Base-by-base conservation (phyloP, 2,329 filamentous ascomycete genomes). In the Fusarium sp. region DNA sequence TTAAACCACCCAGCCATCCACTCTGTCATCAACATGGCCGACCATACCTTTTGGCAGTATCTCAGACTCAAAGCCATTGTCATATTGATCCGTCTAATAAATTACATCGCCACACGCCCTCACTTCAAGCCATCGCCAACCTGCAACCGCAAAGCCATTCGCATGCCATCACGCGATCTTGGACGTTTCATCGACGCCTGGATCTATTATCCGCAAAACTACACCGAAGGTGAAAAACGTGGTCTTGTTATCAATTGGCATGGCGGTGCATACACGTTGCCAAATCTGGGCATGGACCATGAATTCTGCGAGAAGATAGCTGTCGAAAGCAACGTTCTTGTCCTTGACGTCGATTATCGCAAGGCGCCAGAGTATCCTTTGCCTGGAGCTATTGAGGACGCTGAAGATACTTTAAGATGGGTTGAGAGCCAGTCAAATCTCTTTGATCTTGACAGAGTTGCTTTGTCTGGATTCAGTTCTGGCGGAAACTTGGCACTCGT, bases 391-490 rank as follows among this genome's bases (percentile, higher is more conserved):
- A 18, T 66, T 1, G 55, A 75, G 15, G 74, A 75, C 11, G 69
- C 79, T 72, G 43, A 84, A 57, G 83, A 85, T 60, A 75, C 78
- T 2, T 16, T 74, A 3, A 54, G 63, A 47, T 46, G 80, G 82
- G 64, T 80, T 2, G 52, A 56, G n/a, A 63, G 73, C 2, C 74
- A 69, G 38, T 43, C 66, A 1, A 73, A 69, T 18, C 58, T 70
- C 15, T 78, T 80, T 24, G 77, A 83, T 68, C 62, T 75, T 3
- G 63, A 71, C 2, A 69, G 75, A 1, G 68, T 86, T 11, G 84
- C 81, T 3, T 44, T 86, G 0, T 82, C 81, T 8, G 85, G 85
- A 1, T 83, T 83, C 44, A 83, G 80, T 12, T 81, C 82, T 0
- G 85, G 85, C 2, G 84, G 76, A 2, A 84, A 80, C 58, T 71